These are phyloP conservation scores for Coriaria nepalensis DNA, from an alignment of 306 rosid genomes.

Conservation along the genomic window DNA sequence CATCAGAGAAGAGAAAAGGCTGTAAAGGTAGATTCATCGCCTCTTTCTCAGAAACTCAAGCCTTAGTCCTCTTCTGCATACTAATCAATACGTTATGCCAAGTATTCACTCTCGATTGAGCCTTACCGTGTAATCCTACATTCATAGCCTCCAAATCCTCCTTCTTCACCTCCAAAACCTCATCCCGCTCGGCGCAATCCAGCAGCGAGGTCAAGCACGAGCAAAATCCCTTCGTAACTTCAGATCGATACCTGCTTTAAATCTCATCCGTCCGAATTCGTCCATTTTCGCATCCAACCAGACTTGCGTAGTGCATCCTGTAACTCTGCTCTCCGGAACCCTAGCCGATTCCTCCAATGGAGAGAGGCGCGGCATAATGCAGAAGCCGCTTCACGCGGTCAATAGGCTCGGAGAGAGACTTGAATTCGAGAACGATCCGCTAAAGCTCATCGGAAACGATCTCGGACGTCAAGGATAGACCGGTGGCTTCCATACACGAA, in stretches of 20 bases:
- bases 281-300: conserved; percentile 60
- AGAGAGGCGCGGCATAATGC: conserved; percentile 50
- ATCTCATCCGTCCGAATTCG: conserved; percentile 34
- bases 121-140: conserved; percentile 33
- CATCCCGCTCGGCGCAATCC: conserved; percentile 45
- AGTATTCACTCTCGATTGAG: conserved; percentile 53
- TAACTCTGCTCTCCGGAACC: conserved; percentile 35
- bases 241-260: conserved; percentile 69
- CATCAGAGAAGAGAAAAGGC: conserved; percentile 5
- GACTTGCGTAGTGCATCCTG: conserved; percentile 56
- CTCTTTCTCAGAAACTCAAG: conserved; percentile 17
- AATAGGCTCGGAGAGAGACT: conserved; percentile 41
- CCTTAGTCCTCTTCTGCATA: conserved; percentile 49
- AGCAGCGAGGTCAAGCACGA: conserved; percentile 58
- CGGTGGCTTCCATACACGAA: conserved; percentile 1
- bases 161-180: conserved; percentile 28
- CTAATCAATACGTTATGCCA: conserved; percentile 53
- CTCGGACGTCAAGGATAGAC: neutral
- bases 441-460: conserved; percentile 20
- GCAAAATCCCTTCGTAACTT: conserved; percentile 68
- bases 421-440: conserved; percentile 37
- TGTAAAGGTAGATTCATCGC: neutral
- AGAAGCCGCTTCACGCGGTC: conserved; percentile 61
- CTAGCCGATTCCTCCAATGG: conserved; percentile 21
- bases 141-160: conserved; percentile 39